phyloP scores from a whole-genome alignment of 345 rosid species.

The Gossypium thurberi region DNA sequence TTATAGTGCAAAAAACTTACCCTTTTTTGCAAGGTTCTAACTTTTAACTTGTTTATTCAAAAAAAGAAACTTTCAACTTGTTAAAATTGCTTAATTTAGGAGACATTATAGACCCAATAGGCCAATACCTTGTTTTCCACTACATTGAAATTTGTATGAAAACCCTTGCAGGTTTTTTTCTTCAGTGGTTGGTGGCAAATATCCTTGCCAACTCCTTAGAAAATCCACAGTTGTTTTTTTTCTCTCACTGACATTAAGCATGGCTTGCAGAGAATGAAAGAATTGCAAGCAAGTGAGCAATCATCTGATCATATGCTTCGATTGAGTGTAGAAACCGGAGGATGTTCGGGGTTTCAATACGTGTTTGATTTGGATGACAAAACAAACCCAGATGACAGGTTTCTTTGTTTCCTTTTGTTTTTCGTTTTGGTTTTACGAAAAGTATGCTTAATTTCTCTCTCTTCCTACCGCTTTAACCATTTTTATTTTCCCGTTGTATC shows the following conservation, averaged over 20 bases:
- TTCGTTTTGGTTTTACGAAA: not conserved
- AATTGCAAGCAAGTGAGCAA: constrained; percentile 55
- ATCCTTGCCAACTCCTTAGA: not conserved
- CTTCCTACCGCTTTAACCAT: not conserved
- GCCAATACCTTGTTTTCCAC: not conserved
- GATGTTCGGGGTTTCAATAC: constrained; percentile 97
- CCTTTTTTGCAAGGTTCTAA: not conserved
- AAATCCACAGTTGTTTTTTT: not conserved
- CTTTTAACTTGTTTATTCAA: not conserved
- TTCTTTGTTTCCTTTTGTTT: not conserved
- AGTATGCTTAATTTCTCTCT: not conserved
- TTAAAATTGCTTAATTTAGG: not conserved
- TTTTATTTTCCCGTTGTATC: not conserved
- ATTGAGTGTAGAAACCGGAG: constrained; percentile 88
- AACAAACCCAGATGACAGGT: constrained; percentile 76
- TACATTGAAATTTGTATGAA: not conserved
- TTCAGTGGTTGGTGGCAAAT: not conserved
- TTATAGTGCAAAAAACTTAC: not conserved
- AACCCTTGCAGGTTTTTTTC: not conserved
- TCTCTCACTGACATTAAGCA: constrained; percentile 14
- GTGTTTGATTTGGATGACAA: constrained; percentile 68
- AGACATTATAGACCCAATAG: not conserved
- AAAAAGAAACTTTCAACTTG: not conserved
- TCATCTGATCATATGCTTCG: constrained; percentile 54
- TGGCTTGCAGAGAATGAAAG: constrained; percentile 71